A percentile compares a stretch with the other conserved stretches of the same genome.
phyloP scores from a whole-genome alignment of 2,329 filamentous ascomycete species.

The Rutstroemia sp. region DNA sequence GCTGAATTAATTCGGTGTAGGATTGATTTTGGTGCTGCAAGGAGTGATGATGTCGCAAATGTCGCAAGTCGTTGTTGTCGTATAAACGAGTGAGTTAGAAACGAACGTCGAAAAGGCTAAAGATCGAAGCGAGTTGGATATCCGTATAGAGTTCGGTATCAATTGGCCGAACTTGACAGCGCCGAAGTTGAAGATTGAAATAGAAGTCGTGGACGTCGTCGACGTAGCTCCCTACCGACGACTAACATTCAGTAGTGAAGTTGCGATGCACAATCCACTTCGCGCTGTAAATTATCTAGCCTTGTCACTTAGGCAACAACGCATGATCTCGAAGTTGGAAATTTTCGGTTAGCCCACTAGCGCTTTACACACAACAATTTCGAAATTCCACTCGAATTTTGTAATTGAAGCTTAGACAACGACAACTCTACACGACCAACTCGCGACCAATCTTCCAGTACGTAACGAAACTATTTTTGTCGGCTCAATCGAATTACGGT shows the following conservation, averaged over 20 bases:
- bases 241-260: not conserved
- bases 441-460: slow-evolving; percentile 24
- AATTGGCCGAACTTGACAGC: not conserved
- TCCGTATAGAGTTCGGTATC: no score
- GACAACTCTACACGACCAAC: slow-evolving; percentile 19
- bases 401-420: slow-evolving; percentile 11
- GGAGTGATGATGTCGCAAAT: slow-evolving; percentile 1
- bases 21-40: not conserved
- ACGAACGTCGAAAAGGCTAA: not conserved
- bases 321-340: not conserved
- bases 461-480: slow-evolving; percentile 5
- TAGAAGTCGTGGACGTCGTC: not conserved
- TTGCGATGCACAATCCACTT: not conserved
- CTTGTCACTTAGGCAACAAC: not conserved
- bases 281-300: not conserved
- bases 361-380: slow-evolving; percentile 13
- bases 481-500: slow-evolving; percentile 5
- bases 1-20: not conserved
- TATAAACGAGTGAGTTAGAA: not conserved
- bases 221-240: slow-evolving; percentile 2
- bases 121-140: not conserved
- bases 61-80: not conserved
- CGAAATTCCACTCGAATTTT: slow-evolving; percentile 10
- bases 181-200: not conserved
- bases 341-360: slow-evolving; percentile 7